phyloP scores from a whole-genome alignment of 345 rosid genomes.

The Brassica incana region DNA sequence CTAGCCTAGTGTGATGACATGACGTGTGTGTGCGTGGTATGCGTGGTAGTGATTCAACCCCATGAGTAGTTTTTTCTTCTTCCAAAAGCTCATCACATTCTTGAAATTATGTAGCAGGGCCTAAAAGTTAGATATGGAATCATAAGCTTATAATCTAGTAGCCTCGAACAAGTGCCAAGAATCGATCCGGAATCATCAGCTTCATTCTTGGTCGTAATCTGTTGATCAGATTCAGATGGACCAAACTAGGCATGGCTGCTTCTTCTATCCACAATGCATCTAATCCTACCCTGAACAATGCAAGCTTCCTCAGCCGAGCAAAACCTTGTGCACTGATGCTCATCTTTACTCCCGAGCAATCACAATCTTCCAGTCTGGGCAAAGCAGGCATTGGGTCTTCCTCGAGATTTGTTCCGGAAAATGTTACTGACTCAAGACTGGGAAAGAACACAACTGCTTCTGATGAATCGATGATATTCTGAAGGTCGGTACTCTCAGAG shows the following conservation, averaged over 20 bases:
- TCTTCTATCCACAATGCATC: slow-evolving; percentile 1
- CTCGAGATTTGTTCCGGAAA: not conserved
- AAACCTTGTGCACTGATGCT: slow-evolving; percentile 1
- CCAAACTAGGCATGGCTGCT: not conserved
- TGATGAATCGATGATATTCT: not conserved
- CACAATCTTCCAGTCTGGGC: slow-evolving; percentile 6
- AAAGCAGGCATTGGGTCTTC: slow-evolving; percentile 15
- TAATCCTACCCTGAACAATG: not conserved
- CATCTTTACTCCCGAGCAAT: not conserved
- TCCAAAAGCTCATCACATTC: too few relatives aligned
- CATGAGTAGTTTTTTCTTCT: too few relatives aligned
- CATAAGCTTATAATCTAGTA: too few relatives aligned
- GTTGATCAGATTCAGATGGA: not conserved
- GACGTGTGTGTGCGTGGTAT: too few relatives aligned
- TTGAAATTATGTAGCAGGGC: too few relatives aligned
- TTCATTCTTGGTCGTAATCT: too few relatives aligned
- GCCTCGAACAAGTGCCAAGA: too few relatives aligned
- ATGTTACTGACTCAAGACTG: not conserved
- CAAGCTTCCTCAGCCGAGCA: slow-evolving; percentile 22
- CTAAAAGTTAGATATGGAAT: too few relatives aligned
- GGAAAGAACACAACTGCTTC: not conserved
- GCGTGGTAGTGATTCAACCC: too few relatives aligned
- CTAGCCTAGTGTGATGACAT: too few relatives aligned
- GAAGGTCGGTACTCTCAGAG: not conserved
- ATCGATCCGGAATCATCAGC: too few relatives aligned